Conservation (phyloP, 2,329 filamentous ascomycete species). For the Rhynchosporium agropyri region DNA sequence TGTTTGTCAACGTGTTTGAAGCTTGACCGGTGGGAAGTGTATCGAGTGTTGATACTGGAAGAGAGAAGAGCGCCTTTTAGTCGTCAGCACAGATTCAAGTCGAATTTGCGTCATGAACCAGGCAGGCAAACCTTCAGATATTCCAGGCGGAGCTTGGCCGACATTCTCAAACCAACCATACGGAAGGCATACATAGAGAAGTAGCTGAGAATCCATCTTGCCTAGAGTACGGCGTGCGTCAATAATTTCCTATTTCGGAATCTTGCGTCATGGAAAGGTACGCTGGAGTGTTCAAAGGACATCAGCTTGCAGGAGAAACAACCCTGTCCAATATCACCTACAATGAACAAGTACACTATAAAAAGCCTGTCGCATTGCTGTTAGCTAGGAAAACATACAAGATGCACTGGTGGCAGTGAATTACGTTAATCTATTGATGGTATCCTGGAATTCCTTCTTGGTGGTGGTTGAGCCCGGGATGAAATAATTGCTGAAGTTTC, state of each 20-base stretch:
- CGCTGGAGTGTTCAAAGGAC: background rate
- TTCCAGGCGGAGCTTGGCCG: slow-evolving; percentile 61
- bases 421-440: slow-evolving; percentile 51
- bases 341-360: slow-evolving; percentile 72
- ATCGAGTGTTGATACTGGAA: slow-evolving; percentile 70
- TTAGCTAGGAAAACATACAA: background rate
- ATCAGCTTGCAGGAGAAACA: background rate
- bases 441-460: slow-evolving; percentile 46
- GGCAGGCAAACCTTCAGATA: slow-evolving; percentile 54
- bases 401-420: slow-evolving; percentile 24
- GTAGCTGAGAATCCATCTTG: slow-evolving; percentile 64
- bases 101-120: background rate
- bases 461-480: slow-evolving; percentile 42
- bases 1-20: slow-evolving; percentile 58
- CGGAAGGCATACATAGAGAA: slow-evolving; percentile 63
- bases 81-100: background rate
- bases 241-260: background rate
- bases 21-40: slow-evolving; percentile 55
- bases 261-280: background rate
- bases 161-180: slow-evolving; percentile 63
- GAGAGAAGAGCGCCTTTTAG: slow-evolving; percentile 56
- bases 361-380: slow-evolving; percentile 52
- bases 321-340: background rate
- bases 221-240: background rate
- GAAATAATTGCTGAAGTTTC: slow-evolving; percentile 51